These are phyloP conservation scores for Colletotrichum acutatum DNA, from an alignment of 2,329 filamentous ascomycete species.

Conservation along the genomic window DNA sequence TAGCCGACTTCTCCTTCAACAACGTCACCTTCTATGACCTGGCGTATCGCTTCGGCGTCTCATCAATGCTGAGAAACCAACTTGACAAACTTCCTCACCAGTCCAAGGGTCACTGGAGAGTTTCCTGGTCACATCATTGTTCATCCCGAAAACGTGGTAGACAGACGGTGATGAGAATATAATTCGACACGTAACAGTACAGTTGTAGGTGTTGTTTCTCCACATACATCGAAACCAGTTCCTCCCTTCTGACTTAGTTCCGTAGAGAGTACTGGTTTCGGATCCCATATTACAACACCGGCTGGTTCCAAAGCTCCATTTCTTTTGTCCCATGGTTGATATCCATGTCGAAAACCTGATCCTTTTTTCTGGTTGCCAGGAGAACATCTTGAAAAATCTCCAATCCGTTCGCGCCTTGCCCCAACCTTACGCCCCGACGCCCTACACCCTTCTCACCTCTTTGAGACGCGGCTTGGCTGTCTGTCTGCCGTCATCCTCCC, in stretches of 20 bases:
- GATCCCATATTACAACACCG: background rate
- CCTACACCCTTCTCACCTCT: slow-evolving; percentile 13
- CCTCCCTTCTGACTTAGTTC: background rate
- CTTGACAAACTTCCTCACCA: no score
- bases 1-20: no score
- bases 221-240: background rate
- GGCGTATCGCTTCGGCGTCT: no score
- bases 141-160: no score
- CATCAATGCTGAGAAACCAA: no score
- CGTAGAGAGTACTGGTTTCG: background rate
- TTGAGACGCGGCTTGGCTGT: slow-evolving; percentile 45
- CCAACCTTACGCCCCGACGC: background rate
- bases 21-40: no score
- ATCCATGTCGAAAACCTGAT: background rate
- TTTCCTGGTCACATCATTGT: no score
- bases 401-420: no score
- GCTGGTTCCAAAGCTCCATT: background rate
- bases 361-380: background rate
- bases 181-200: background rate
- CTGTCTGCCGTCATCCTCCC: slow-evolving; percentile 49
- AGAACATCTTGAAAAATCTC: background rate
- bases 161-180: background rate
- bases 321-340: background rate
- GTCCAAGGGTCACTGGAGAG: no score
- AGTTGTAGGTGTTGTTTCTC: background rate